phyloP scores from a whole-genome alignment of 139 green algal genomes.

The Chlorella sp. region DNA sequence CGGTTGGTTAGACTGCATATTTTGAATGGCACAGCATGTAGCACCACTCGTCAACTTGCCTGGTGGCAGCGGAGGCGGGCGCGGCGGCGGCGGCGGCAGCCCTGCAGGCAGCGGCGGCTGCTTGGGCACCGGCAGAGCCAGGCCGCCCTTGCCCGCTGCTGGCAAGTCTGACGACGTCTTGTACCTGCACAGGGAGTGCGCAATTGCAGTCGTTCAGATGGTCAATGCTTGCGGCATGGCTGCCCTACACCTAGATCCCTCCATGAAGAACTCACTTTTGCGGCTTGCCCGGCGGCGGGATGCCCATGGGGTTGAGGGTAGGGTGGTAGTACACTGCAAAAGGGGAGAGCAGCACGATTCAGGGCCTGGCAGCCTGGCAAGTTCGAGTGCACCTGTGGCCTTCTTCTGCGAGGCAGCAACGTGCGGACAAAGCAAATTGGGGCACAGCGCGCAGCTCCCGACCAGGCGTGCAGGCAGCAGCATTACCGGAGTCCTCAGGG shows the following conservation, averaged over 20 bases:
- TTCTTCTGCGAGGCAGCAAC: too few species aligned
- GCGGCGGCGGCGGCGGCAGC: conserved; percentile 39
- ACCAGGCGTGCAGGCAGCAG: not conserved
- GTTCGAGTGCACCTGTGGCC: too few species aligned
- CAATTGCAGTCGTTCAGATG: too few species aligned
- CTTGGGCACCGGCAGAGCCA: conserved; percentile 66
- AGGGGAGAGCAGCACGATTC: conserved; percentile 18
- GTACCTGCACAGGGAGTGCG: conserved; percentile 33
- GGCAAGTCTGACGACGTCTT: conserved; percentile 3
- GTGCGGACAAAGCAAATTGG: not conserved
- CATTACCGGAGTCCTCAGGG: conserved; percentile 21
- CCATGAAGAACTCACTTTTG: conserved; percentile 63
- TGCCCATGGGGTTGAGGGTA: conserved; percentile 71
- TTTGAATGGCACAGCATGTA: not conserved
- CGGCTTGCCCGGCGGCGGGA: conserved; percentile 67
- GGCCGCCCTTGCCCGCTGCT: not conserved
- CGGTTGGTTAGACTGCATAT: too few species aligned
- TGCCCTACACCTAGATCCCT: not conserved
- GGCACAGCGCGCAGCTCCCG: not conserved
- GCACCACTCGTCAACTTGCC: too few species aligned
- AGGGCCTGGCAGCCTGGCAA: too few species aligned
- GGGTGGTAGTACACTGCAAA: conserved; percentile 83
- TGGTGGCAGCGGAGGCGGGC: conserved; percentile 46
- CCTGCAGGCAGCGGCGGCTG: conserved; percentile 72
- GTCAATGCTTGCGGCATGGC: not conserved